Conservation (phyloP, 495 filamentous ascomycete species). For the Lindgomyces ingoldianus region DNA sequence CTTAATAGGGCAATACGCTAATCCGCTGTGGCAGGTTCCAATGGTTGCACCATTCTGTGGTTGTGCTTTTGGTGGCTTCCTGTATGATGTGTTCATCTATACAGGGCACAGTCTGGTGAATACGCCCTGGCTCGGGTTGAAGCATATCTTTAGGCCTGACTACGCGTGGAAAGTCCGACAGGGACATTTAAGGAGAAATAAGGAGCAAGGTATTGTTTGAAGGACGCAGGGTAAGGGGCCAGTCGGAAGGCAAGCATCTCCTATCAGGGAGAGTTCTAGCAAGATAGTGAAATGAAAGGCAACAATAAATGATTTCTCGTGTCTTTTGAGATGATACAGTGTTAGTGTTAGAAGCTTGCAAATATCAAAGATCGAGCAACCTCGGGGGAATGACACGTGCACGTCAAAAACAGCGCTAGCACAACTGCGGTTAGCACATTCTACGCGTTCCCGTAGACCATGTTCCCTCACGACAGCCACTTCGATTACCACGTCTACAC, state of each 20-base stretch:
- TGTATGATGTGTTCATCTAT: constrained; percentile 65
- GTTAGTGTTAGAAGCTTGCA: not conserved
- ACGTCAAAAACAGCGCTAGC: not conserved
- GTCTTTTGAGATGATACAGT: too few species aligned
- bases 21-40: too few species aligned
- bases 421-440: not conserved
- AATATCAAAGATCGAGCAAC: not conserved
- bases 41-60: constrained; percentile 62
- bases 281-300: not conserved
- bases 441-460: constrained; percentile 5
- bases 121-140: constrained; percentile 58
- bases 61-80: constrained; percentile 59
- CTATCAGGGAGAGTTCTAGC: too few species aligned
- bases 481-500: constrained; percentile 14
- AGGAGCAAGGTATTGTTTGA: constrained; percentile 29
- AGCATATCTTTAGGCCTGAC: constrained; percentile 37
- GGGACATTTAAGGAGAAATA: constrained; percentile 9
- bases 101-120: constrained; percentile 62
- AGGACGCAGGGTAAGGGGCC: not conserved
- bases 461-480: constrained; percentile 3
- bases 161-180: constrained; percentile 6
- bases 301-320: not conserved
- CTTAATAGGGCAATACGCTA: not conserved
- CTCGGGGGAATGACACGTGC: not conserved
- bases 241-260: too few species aligned